Conservation (phyloP, 2,329 filamentous ascomycete genomes). For the Penicillium corylophilum region DNA sequence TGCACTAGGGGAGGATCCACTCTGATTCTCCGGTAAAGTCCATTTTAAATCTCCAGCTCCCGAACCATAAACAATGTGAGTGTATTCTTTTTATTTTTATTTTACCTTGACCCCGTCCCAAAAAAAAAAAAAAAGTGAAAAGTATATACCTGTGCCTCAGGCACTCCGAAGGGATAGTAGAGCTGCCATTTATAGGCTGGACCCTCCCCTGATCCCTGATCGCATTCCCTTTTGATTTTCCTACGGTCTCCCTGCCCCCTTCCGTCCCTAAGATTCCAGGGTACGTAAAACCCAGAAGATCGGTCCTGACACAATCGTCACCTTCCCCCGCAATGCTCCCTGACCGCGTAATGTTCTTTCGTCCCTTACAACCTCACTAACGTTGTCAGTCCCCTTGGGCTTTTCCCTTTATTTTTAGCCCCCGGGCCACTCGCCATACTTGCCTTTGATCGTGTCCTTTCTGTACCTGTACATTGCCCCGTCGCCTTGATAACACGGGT, state of each 20-base stretch:
- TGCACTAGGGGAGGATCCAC: background rate
- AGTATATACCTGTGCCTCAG: conserved; percentile 1
- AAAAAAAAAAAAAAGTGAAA: too few species aligned
- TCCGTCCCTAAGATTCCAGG: conserved; percentile 6
- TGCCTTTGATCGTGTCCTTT: conserved; percentile 12
- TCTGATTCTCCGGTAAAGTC: background rate
- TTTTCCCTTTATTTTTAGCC: conserved; percentile 8
- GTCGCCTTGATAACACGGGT: conserved; percentile 15
- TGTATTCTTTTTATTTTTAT: background rate
- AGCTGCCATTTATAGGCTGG: conserved; percentile 2
- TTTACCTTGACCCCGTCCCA: too few species aligned
- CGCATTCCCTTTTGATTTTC: background rate
- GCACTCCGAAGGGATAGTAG: conserved; percentile 11
- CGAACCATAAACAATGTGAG: background rate
- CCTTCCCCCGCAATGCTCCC: conserved; percentile 6
- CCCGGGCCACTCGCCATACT: conserved; percentile 6
- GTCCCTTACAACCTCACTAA: conserved; percentile 20
- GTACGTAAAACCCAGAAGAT: conserved; percentile 19
- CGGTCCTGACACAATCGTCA: conserved; percentile 26
- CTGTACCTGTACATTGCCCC: conserved; percentile 16
- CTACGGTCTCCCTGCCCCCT: background rate
- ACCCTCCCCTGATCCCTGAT: conserved; percentile 4
- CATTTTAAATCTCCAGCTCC: background rate
- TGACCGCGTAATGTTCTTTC: conserved; percentile 23
- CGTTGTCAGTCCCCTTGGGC: conserved; percentile 1